Conservation (phyloP, 805 yeast species). For the Candida tallmaniae region DNA sequence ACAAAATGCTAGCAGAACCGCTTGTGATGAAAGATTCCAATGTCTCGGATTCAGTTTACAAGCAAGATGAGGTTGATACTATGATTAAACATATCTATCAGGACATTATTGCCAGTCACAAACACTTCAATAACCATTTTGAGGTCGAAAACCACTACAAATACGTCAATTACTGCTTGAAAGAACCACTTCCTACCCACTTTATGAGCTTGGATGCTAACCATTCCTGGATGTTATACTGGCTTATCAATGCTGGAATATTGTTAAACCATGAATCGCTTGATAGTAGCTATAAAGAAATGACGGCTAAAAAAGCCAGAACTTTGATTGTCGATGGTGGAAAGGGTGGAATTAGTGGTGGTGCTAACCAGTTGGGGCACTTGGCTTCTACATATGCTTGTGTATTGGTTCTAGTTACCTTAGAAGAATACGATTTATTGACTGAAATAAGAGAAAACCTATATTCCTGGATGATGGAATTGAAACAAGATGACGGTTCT, state of each 20-base stretch:
- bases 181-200: slow-evolving; percentile 42
- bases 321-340: slow-evolving; percentile 27
- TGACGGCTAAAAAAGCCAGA: slow-evolving; percentile 18
- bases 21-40: slow-evolving; percentile 21
- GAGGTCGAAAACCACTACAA: slow-evolving; percentile 33
- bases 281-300: neutral
- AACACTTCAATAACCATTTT: slow-evolving; percentile 11
- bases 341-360: slow-evolving; percentile 75
- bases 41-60: slow-evolving; percentile 30
- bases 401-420: slow-evolving; percentile 52
- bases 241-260: slow-evolving; percentile 57
- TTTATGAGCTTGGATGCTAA: slow-evolving; percentile 73
- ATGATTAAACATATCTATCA: slow-evolving; percentile 26
- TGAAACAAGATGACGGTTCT: slow-evolving; percentile 71
- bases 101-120: slow-evolving; percentile 11
- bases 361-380: slow-evolving; percentile 76
- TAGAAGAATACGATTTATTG: slow-evolving; percentile 36
- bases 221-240: slow-evolving; percentile 87
- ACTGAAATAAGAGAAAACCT: slow-evolving; percentile 33
- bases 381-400: slow-evolving; percentile 83
- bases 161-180: slow-evolving; percentile 37
- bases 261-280: slow-evolving; percentile 12
- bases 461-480: slow-evolving; percentile 57
- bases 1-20: slow-evolving; percentile 11
- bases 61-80: slow-evolving; percentile 32